Base-by-base conservation (phyloP, 805 yeast species). In the Nakazawaea wyomingensis region DNA sequence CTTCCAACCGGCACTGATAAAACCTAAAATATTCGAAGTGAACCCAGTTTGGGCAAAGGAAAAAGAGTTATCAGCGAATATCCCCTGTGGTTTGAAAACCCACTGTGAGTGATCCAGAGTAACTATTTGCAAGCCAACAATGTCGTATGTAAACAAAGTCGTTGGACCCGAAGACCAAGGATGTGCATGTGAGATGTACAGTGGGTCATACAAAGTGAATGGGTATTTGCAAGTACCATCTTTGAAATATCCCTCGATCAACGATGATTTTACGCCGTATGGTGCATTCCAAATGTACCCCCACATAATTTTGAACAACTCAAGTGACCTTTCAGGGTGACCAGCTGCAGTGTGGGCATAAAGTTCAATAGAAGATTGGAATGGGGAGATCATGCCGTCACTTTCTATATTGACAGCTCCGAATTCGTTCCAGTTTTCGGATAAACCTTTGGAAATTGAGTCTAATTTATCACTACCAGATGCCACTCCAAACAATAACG, bases 281-380 rank as follows among this genome's bases (percentile, higher is more conserved):
- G 48, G 41, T 13, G 45, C 16, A 30, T 45, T 45, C 48, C 48
- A 45, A 11, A 45, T 45, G 37, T 45, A 45, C 4, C 48, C 48
- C 48, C 48, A 45, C 48, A 45, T 45, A 17, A 34, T 31, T 20
- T 34, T 31, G 31, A 45, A 41, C 31, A 45, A 32, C 30, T 41
- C 38, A 10, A 34, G 24, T 10, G 48, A 29, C 35, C 45, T 40
- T 30, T 41, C 48, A 14, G 48, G 45, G 14, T 41, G 45, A 14
- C 48, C 45, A 27, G 34, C 41, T 14, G 37, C 36, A 5, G 34
- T 20, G 20, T 45, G 48, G 10, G 45, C 33, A 14, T 34, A 34
- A 16, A 45, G 24, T 36, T 45, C 48, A 14, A 41, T 32, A 5
- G 45, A 40, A 11, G 38, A 30, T 13, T 39, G 42, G 38, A 45